Base-by-base conservation (phyloP, 352 stramenopile species). In the Pythium dissimile region DNA sequence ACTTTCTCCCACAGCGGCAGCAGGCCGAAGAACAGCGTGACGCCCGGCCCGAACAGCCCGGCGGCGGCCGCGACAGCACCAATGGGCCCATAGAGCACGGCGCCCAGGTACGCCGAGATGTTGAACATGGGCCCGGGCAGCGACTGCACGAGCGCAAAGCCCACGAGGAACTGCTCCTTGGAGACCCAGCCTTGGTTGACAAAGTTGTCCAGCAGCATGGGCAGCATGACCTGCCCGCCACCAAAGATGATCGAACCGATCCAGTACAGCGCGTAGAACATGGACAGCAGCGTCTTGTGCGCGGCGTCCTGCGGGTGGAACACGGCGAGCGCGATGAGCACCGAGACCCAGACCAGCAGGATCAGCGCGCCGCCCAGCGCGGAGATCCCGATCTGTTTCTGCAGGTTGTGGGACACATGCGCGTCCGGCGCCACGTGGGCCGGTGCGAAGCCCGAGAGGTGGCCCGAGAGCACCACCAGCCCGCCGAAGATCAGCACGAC, bases 211-310 rank as follows among this genome's bases (percentile, higher is more conserved):
- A 94, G 66, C n/a, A 96, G 72, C 82, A 96, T 92, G 16, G 86
- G 78, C 0, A 97, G 86, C 62, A 98, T 96, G 51, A 98, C 91
- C 67, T 97, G 87, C 31, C 95, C 95, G 31, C 95, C 93, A 27
- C 95, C 95, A 63, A 98, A 98, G 63, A 98, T 97, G 54, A 98
- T 94, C 24, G 79, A 95, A 31, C 95, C 95, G 59, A 98, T 97
- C 63, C 92, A 91, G 64, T 95, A 98, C 69, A 98, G 94, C 20
- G 86, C 73, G 68, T 97, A 95, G 64, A 98, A 98, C 10, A 83
- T 59, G 16, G 73, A 79, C 46, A 75, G 43, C 15, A 77, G 57
- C 6, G 73, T 76, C 54, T 77, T 67, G 10, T 71, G 49, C 11
- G 44, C 56, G 13, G 28, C 62, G 42, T 81, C 63, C 49, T 84